These are phyloP conservation scores for Prillingera fragicola DNA, from an alignment of 1,284 basidiomycete genomes.

Conservation along the genomic window DNA sequence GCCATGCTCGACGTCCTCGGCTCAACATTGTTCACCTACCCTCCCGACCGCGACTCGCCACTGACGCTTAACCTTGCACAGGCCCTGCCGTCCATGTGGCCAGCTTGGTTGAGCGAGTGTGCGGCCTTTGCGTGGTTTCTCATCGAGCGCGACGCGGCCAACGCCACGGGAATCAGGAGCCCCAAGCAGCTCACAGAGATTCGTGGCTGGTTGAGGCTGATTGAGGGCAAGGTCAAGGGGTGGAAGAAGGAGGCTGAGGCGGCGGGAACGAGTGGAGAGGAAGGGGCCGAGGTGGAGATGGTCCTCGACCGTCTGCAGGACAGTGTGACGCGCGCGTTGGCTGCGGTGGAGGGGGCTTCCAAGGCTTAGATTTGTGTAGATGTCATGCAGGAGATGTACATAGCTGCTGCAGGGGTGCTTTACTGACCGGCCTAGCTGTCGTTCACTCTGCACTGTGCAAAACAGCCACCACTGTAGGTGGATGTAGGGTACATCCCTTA, in stretches of 20 bases:
- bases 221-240: constrained; percentile 5
- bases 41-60: constrained; percentile 7
- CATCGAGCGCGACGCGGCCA: constrained; percentile 8
- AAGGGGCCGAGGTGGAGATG: constrained; percentile 1
- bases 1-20: constrained; percentile 14
- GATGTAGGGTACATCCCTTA: too few species aligned
- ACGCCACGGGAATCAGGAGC: constrained; percentile 19
- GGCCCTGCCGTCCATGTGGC: constrained; percentile 21
- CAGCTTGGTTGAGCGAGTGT: constrained; percentile 30
- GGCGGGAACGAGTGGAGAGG: too few species aligned
- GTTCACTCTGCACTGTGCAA: too few species aligned
- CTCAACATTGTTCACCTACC: constrained; percentile 20
- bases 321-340: constrained; percentile 7
- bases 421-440: too few species aligned
- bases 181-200: constrained; percentile 30
- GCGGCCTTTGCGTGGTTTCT: constrained; percentile 20
- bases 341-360: constrained; percentile 3
- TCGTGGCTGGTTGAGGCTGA: constrained; percentile 1
- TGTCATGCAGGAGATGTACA: too few species aligned
- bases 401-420: too few species aligned
- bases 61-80: too few species aligned
- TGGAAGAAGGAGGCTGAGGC: constrained; percentile 3
- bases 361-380: too few species aligned
- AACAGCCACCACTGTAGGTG: too few species aligned
- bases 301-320: constrained; percentile 13